Evolutionary conservation across 345 rosid genomes (phyloP).

Genomic region (Sisymbrium altissimum): DNA sequence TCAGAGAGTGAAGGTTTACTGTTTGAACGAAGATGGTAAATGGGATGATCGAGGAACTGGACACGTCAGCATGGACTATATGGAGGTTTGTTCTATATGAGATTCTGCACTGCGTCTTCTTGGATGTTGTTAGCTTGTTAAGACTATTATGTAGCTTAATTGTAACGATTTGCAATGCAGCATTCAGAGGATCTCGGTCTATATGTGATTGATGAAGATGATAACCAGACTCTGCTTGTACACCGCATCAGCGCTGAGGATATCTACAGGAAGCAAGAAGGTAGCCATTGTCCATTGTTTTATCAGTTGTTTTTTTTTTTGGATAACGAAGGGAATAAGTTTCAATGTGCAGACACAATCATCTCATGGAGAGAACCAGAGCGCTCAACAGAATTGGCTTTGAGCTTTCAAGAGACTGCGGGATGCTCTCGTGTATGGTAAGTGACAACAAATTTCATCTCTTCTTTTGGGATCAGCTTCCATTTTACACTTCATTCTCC

Average conservation of each 20-base stretch:
- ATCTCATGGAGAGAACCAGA: constrained; percentile 98
- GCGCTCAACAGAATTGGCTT: constrained; percentile 63
- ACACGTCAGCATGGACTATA: constrained; percentile 67
- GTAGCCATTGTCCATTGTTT: constrained; percentile 35
- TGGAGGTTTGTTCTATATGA: constrained; percentile 55
- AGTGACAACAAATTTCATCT: neutral
- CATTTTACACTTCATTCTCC: neutral
- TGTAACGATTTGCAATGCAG: constrained; percentile 42
- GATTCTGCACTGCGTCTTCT: neutral
- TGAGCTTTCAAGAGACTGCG: constrained; percentile 82
- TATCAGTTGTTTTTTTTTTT: neutral
- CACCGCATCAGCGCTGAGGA: constrained; percentile 80
- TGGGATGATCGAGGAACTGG: constrained; percentile 99
- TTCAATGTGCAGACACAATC: constrained; percentile 57
- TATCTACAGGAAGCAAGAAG: constrained; percentile 87
- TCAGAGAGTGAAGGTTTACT: constrained; percentile 91
- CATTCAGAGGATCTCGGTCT: constrained; percentile 72
- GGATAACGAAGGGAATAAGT: neutral
- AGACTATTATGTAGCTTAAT: constrained; percentile 33
- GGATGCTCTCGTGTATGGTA: constrained; percentile 79
- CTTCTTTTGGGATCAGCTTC: neutral
- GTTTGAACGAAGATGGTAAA: constrained; percentile 66
- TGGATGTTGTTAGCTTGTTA: neutral
- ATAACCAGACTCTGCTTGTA: constrained; percentile 66
- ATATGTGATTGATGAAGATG: constrained; percentile 85